Base-by-base conservation (phyloP, 257 asterid species). In the Petunia axillaris region DNA sequence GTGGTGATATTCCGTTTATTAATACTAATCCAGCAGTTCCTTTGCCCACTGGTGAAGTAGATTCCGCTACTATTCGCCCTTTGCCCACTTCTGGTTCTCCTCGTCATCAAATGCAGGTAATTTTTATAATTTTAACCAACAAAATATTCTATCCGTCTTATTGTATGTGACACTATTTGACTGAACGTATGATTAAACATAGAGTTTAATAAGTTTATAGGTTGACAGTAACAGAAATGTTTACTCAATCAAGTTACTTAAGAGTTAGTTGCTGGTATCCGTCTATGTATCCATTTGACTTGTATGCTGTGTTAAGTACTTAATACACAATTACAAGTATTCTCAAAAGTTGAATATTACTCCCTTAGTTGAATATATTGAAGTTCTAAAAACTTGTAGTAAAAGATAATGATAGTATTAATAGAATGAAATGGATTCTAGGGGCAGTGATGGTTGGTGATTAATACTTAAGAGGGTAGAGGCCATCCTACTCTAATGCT, bases 11-110 rank as follows among this genome's bases (percentile, higher is more conserved):
- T 48, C 97, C 99, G 3, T 92, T 95, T 55, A 95, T 95, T 81
- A 91, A 87, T 73, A 95, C 98, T 82, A 95, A 89, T 65, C 99
- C 99, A 37, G 98, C 97, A 36, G 98, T 93, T 82, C 99, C 99
- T 43, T 87, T 95, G 52, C 99, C 99, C 1, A 91, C 99, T 4
- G 98, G 99, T 9, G 99, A 93, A 86, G 94, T 92, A n/a, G 99
- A 95, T 5, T 91, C 99, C 38, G 91, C 97, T 55, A 95, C 98
- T 8, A 90, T 92, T 80, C 91, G 93, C 1, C 97, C 98, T 67
- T 48, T 83, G 75, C 90, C 96, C 35, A 85, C 90, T 1, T 88
- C 97, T 65, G 88, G 81, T 13, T 87, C 97, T 68, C 87, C 82
- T 15, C 68, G 79, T 78, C 88, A 55, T 60, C 54, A 83, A 40